Base-by-base conservation (phyloP, 129 eudicot species). In the Sambucus nigra region DNA sequence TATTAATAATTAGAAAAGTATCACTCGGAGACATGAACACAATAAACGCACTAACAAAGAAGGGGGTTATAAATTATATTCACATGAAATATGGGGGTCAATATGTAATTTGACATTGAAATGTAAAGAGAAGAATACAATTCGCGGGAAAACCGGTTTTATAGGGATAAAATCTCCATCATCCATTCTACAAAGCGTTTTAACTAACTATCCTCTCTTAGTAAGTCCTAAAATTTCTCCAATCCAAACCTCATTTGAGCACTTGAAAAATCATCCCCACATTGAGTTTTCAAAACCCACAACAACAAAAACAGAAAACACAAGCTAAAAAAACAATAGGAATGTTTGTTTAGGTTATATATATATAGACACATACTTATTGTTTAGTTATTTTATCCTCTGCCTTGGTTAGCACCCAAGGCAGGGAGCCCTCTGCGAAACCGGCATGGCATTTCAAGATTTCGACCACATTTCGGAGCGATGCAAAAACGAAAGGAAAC, bases 361-460 rank as follows among this genome's bases (percentile, higher is more conserved):
- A n/a, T n/a, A n/a, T n/a, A n/a, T n/a, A n/a, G n/a, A n/a, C n/a
- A n/a, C n/a, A n/a, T n/a, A n/a, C n/a, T n/a, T n/a, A 2, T 24
- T 55, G 21, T 14, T 12, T 29, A 18, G 5, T 46, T 61, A 41
- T 19, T 38, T 25, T 50, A 33, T 22, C 55, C 87, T 76, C 87
- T 84, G 94, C 84, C 94, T 84, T 79, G 87, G 87, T 60, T 69
- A 47, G 19, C 61, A 64, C 51, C 82, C 80, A 76, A 78, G 95
- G 83, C 83, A 78, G 88, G 63, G 93, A 60, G 54, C 32, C 47
- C 54, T 53, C 42, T 39, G 64, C 56, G 9, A 14, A 45, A 28
- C 1, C 29, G 14, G 35, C 7, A 87, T 83, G 96, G 94, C 96
- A 2, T 87, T 83, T 69, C 89, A 87, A 64, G 96, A 83, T 74